These are phyloP conservation scores for Termitomyces bulborhizus DNA, from an alignment of 768 basidiomycete genomes.

Conservation along the genomic window DNA sequence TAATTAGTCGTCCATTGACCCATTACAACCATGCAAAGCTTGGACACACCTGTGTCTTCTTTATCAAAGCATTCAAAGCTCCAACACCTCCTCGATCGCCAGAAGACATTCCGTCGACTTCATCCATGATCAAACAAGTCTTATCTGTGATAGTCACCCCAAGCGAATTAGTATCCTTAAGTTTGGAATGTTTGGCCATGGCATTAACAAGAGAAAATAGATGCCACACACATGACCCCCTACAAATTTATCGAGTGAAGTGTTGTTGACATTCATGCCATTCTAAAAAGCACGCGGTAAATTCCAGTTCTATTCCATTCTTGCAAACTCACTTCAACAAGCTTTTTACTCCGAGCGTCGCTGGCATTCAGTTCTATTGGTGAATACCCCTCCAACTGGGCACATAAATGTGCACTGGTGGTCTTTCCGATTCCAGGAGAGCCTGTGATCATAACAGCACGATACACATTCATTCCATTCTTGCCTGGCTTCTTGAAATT, in stretches of 20 bases:
- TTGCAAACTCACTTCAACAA: conserved; percentile 70
- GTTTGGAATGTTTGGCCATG: neutral
- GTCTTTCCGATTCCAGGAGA: conserved; percentile 98
- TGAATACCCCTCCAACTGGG: conserved; percentile 84
- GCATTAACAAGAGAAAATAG: too few species aligned
- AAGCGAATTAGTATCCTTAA: conserved; percentile 53
- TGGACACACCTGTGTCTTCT: conserved; percentile 74
- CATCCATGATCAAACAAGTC: conserved; percentile 96
- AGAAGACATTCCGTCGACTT: conserved; percentile 98
- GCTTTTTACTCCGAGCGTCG: conserved; percentile 92
- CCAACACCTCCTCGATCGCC: conserved; percentile 97
- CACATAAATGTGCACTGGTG: conserved; percentile 89
- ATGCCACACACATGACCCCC: conserved; percentile 39
- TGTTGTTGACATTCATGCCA: conserved; percentile 86
- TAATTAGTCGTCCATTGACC: neutral
- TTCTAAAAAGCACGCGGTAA: conserved; percentile 38
- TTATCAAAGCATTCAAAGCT: conserved; percentile 86
- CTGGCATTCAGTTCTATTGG: conserved; percentile 97
- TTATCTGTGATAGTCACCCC: conserved; percentile 74
- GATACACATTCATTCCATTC: conserved; percentile 77
- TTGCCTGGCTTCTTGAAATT: conserved; percentile 95
- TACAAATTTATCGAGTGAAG: conserved; percentile 83
- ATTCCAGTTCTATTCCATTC: neutral
- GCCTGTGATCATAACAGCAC: conserved; percentile 87
- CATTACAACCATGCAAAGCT: neutral